Percentiles rank a stretch among this genome's conserved stretches.
Evolutionary conservation across 176 grass and related monocot species (phyloP).

Genomic region (Pontederia paniculata): DNA sequence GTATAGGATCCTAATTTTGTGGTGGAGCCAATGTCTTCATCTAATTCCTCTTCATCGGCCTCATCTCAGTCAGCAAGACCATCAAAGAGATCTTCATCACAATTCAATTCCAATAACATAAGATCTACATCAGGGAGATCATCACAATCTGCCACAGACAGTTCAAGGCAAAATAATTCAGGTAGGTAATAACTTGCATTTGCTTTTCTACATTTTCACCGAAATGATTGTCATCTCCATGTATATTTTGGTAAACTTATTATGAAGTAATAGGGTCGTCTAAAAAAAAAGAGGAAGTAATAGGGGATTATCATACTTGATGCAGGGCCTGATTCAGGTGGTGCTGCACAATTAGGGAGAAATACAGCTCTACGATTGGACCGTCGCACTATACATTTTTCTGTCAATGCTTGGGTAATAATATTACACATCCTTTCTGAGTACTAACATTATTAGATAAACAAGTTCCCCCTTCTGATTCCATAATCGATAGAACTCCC

Average conservation of each 20-base stretch:
- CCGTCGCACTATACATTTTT: slow-evolving; percentile 68
- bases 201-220: neutral
- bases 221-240: neutral
- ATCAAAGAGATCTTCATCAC: slow-evolving; percentile 36
- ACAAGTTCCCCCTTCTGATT: too few species aligned
- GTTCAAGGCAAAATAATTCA: slow-evolving; percentile 50
- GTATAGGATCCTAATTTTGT: slow-evolving; percentile 55
- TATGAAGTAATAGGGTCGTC: too few species aligned
- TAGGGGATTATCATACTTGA: too few species aligned
- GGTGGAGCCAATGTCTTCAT: slow-evolving; percentile 57
- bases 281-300: too few species aligned
- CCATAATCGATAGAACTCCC: too few species aligned
- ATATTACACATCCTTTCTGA: neutral
- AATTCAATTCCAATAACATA: slow-evolving; percentile 25
- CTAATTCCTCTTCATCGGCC: too few species aligned
- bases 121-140: slow-evolving; percentile 12
- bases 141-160: slow-evolving; percentile 39
- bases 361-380: slow-evolving; percentile 60
- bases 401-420: slow-evolving; percentile 83
- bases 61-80: slow-evolving; percentile 38
- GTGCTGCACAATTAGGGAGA: slow-evolving; percentile 22
- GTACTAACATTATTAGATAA: too few species aligned
- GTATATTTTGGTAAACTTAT: neutral
- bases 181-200: slow-evolving; percentile 36
- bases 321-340: slow-evolving; percentile 43